Conservation (phyloP, 2,329 filamentous ascomycete genomes). For the Camptophora hylomeconis region DNA sequence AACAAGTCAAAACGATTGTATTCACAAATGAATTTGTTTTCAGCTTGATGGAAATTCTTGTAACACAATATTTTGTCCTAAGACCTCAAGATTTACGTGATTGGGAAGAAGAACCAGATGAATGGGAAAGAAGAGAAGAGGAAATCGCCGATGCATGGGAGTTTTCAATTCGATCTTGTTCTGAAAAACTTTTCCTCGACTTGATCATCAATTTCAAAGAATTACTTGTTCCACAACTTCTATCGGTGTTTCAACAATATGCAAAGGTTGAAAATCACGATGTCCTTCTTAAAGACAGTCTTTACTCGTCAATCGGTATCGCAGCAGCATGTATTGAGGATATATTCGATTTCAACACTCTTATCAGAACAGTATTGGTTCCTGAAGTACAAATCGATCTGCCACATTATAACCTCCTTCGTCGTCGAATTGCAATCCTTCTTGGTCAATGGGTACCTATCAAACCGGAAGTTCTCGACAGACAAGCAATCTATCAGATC, state of each 20-base stretch:
- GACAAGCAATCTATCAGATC: conserved; percentile 68
- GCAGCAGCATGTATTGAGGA: conserved; percentile 63
- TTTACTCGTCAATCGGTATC: conserved; percentile 86
- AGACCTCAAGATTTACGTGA: conserved; percentile 71
- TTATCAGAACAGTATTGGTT: conserved; percentile 63
- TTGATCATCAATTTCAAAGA: conserved; percentile 80
- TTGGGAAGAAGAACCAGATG: conserved; percentile 90
- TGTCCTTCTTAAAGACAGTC: conserved; percentile 77
- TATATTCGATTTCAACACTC: conserved; percentile 68
- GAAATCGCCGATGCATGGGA: conserved; percentile 76
- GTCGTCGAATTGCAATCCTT: conserved; percentile 76
- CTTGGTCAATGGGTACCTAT: conserved; percentile 82
- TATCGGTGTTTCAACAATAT: conserved; percentile 71
- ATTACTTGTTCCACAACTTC: conserved; percentile 62
- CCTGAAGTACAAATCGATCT: conserved; percentile 61
- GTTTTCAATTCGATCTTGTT: conserved; percentile 81
- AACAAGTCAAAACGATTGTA: conserved; percentile 58
- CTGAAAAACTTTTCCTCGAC: conserved; percentile 87
- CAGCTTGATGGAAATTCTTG: conserved; percentile 70
- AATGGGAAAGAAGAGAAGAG: conserved; percentile 87
- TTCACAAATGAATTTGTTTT: conserved; percentile 65
- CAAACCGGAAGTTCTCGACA: conserved; percentile 54
- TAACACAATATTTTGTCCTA: conserved; percentile 81
- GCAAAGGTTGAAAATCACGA: conserved; percentile 54
- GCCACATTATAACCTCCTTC: conserved; percentile 64